Evolutionary conservation across 257 asterid species (phyloP).

Genomic region (Solanum appendiculatum): DNA sequence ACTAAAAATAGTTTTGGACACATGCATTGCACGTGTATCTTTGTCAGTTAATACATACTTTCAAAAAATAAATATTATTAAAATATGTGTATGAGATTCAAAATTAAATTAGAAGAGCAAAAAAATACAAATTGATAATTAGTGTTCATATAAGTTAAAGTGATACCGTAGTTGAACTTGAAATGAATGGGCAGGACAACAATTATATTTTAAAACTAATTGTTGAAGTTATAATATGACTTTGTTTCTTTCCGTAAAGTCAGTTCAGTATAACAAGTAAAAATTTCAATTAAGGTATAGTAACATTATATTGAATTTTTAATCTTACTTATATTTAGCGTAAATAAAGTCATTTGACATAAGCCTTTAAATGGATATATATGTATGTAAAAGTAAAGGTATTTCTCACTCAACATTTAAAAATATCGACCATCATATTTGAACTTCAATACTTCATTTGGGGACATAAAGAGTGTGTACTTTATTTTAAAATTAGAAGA

Average conservation of each 20-base stretch:
- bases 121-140: neutral
- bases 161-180: neutral
- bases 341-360: neutral
- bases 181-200: neutral
- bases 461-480: too few species aligned
- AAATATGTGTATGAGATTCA: neutral
- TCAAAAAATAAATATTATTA: neutral
- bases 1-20: neutral
- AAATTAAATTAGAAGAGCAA: too few species aligned
- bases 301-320: neutral
- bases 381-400: too few species aligned
- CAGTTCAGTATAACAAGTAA: neutral
- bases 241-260: neutral
- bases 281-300: too few species aligned
- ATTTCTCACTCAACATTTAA: too few species aligned
- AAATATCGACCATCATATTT: too few species aligned
- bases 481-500: too few species aligned
- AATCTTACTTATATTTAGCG: too few species aligned
- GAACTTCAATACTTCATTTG: too few species aligned
- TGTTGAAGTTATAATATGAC: neutral
- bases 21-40: neutral
- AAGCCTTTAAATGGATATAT: neutral
- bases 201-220: neutral
- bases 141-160: too few species aligned
- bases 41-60: neutral